These are phyloP conservation scores for Pseudogymnoascus sp. DNA, from an alignment of 2,329 filamentous ascomycete genomes.

Conservation along the genomic window DNA sequence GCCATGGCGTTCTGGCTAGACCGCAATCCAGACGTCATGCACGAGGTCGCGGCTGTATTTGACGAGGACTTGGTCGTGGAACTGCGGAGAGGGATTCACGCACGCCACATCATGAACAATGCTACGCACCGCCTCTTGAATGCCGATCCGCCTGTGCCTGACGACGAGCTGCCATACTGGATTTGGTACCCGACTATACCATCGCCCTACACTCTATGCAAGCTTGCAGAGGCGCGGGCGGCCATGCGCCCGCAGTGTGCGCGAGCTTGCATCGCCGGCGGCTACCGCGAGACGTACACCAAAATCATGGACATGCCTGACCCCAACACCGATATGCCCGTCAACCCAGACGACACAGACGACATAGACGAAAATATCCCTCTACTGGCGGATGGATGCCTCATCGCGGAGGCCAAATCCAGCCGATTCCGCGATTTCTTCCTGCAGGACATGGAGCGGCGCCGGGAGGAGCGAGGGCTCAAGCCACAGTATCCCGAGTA, in stretches of 20 bases:
- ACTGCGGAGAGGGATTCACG: constrained; percentile 21
- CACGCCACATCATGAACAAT: constrained; percentile 29
- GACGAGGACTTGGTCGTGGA: background rate
- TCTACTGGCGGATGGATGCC: background rate
- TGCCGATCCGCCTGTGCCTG: constrained; percentile 29
- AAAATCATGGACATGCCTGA: background rate
- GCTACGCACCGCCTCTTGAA: constrained; percentile 30
- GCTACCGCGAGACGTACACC: background rate
- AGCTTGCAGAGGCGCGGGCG: background rate
- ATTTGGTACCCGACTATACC: constrained; percentile 2
- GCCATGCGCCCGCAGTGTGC: background rate
- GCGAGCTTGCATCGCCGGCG: background rate
- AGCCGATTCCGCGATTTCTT: background rate
- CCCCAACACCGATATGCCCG: background rate
- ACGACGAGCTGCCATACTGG: constrained; percentile 5
- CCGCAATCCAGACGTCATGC: background rate
- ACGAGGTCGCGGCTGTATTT: constrained; percentile 9
- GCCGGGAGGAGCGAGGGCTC: background rate
- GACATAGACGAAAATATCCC: background rate
- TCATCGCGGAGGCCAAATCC: background rate
- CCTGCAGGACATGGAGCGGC: background rate
- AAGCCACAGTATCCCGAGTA: background rate
- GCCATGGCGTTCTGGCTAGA: constrained; percentile 26
- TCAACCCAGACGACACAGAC: background rate
- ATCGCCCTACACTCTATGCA: background rate